Evolutionary conservation across 2,329 filamentous ascomycete genomes (phyloP).

Genomic region (Hirsutella rhossiliensis): DNA sequence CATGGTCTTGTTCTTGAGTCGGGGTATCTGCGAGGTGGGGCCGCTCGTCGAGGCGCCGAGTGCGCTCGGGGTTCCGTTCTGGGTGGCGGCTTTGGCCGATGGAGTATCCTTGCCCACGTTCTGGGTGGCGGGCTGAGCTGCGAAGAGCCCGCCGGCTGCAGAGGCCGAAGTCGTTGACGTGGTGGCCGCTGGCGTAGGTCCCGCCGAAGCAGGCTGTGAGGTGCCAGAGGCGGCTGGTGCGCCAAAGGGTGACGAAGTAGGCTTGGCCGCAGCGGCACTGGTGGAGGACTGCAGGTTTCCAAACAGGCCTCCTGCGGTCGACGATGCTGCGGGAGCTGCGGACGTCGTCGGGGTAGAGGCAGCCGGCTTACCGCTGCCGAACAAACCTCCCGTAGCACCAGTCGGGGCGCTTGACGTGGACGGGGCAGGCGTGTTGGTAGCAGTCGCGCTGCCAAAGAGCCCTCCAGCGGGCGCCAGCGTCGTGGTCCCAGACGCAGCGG

Average conservation of each 20-base stretch:
- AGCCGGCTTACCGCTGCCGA: slow-evolving; percentile 20
- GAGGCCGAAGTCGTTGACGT: slow-evolving; percentile 10
- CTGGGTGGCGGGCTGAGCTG: slow-evolving; percentile 19
- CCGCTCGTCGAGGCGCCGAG: slow-evolving; percentile 68
- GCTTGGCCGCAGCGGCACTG: slow-evolving; percentile 5
- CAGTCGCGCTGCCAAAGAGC: slow-evolving; percentile 20
- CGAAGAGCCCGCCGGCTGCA: slow-evolving; percentile 17
- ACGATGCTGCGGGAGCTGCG: slow-evolving; percentile 16
- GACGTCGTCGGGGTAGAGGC: slow-evolving; percentile 14
- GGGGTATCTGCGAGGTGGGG: slow-evolving; percentile 72
- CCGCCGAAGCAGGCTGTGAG: slow-evolving; percentile 14
- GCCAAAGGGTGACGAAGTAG: slow-evolving; percentile 7
- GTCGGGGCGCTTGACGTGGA: slow-evolving; percentile 14
- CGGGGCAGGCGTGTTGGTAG: slow-evolving; percentile 10
- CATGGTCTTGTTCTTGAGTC: slow-evolving; percentile 97
- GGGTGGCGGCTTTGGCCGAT: slow-evolving; percentile 14
- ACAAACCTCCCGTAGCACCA: slow-evolving; percentile 14
- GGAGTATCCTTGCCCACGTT: slow-evolving; percentile 7
- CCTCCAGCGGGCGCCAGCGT: slow-evolving; percentile 15
- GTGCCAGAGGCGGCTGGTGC: slow-evolving; percentile 11
- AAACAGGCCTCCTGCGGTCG: slow-evolving; percentile 19
- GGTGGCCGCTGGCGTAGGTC: slow-evolving; percentile 12
- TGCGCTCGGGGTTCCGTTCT: slow-evolving; percentile 20
- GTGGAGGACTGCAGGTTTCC: slow-evolving; percentile 10
- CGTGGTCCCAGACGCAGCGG: slow-evolving; percentile 4